phyloP scores from a whole-genome alignment of 73 alveolate genomes.

The Paramecium bursaria region DNA sequence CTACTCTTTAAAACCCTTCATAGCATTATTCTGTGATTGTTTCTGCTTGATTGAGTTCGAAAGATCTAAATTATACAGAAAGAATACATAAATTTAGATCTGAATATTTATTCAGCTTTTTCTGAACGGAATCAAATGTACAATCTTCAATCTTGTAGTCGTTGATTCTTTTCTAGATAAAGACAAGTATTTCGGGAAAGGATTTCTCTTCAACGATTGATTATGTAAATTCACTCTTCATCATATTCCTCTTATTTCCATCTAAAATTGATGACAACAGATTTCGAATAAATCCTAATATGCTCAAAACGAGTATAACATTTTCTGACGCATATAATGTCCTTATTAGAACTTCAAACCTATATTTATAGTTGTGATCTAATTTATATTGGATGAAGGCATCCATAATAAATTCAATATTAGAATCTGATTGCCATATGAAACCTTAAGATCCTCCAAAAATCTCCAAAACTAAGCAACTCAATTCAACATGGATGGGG shows the following conservation, averaged over 20 bases:
- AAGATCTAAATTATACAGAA: too few species aligned
- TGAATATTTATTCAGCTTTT: conserved; percentile 6
- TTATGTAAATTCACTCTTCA: conserved; percentile 10
- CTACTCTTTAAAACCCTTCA: too few species aligned
- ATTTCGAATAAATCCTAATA: conserved; percentile 19
- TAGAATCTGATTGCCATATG: background rate
- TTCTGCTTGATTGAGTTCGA: too few species aligned
- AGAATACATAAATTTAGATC: background rate
- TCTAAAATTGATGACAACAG: background rate
- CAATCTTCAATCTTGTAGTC: conserved; percentile 35
- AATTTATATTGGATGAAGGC: background rate
- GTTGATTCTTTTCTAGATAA: conserved; percentile 15
- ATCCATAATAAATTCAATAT: conserved; percentile 9
- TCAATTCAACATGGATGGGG: conserved; percentile 46
- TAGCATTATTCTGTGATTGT: too few species aligned
- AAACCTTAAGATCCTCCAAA: conserved; percentile 38
- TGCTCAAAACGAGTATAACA: conserved; percentile 8
- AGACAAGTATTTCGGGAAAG: background rate
- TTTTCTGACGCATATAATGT: conserved; percentile 31
- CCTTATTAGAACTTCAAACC: conserved; percentile 32
- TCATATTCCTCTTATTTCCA: too few species aligned
- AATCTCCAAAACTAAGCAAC: conserved; percentile 19
- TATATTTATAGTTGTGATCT: conserved; percentile 10
- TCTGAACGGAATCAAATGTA: conserved; percentile 12
- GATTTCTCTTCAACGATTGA: background rate